Conservation (phyloP, 2,329 filamentous ascomycete genomes). For the Neofusicoccum cordaticola region DNA sequence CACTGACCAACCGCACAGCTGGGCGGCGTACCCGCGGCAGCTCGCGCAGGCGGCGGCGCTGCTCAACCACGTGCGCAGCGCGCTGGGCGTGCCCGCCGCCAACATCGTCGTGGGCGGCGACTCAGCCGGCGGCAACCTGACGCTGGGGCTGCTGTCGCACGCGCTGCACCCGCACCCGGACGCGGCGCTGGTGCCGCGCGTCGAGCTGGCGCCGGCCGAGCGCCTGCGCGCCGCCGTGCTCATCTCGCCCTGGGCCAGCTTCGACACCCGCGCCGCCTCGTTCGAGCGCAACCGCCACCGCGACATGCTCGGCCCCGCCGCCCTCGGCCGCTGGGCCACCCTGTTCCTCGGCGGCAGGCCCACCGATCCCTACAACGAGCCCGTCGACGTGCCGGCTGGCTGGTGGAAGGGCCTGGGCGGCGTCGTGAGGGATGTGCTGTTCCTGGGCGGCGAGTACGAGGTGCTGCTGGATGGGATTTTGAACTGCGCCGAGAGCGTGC, state of each 20-base stretch:
- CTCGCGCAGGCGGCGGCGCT: slow-evolving; percentile 23
- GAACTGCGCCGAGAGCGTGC: slow-evolving; percentile 1
- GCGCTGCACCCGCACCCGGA: slow-evolving; percentile 26
- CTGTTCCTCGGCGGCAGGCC: slow-evolving; percentile 4
- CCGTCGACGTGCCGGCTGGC: neutral
- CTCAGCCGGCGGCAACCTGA: slow-evolving; percentile 19
- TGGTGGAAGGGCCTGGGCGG: slow-evolving; percentile 4
- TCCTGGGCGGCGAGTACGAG: slow-evolving; percentile 8
- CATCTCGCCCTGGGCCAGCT: slow-evolving; percentile 1
- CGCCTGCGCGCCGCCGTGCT: neutral
- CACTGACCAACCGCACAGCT: neutral
- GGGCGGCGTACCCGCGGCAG: slow-evolving; percentile 25
- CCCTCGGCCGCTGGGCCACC: neutral
- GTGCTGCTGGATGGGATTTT: neutral
- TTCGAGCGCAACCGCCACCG: neutral
- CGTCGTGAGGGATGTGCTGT: neutral
- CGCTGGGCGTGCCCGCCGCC: slow-evolving; percentile 12
- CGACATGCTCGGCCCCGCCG: neutral
- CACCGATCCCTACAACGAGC: slow-evolving; percentile 10
- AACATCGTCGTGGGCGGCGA: too few species aligned
- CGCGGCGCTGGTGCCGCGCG: slow-evolving; percentile 11
- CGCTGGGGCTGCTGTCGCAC: slow-evolving; percentile 25
- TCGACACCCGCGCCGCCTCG: neutral
- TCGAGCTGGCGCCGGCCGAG: neutral
- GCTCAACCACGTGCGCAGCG: slow-evolving; percentile 24